Conservation (phyloP, 1,139 yeast species). For the Groenewaldozyma sp. region DNA sequence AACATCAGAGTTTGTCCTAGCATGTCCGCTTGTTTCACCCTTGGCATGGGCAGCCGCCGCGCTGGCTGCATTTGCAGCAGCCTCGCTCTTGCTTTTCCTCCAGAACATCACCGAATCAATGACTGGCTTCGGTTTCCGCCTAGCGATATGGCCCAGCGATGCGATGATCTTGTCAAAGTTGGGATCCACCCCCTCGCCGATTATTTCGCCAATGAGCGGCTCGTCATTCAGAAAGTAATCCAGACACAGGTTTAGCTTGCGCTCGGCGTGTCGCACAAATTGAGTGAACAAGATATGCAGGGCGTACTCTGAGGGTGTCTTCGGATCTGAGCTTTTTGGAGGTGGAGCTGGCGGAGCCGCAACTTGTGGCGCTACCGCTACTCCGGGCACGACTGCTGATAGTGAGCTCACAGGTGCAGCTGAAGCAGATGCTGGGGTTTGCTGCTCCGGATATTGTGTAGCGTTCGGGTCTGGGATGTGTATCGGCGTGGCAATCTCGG, state of each 20-base stretch:
- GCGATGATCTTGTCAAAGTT: conserved; percentile 77
- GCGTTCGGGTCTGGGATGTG: no score
- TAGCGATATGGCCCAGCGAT: conserved; percentile 83
- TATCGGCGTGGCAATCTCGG: no score
- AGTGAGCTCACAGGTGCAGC: background rate
- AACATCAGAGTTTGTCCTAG: conserved; percentile 7
- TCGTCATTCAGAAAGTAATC: conserved; percentile 62
- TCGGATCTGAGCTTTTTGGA: conserved; percentile 27
- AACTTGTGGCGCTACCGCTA: conserved; percentile 8
- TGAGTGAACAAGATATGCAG: conserved; percentile 89
- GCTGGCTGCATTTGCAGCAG: conserved; percentile 58
- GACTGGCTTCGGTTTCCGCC: conserved; percentile 87
- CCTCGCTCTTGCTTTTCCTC: conserved; percentile 87
- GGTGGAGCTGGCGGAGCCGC: conserved; percentile 6
- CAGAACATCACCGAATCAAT: conserved; percentile 98
- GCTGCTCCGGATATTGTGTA: background rate
- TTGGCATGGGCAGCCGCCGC: conserved; percentile 11
- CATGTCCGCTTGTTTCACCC: conserved; percentile 8
- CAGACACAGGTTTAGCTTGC: conserved; percentile 67
- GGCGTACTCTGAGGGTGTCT: conserved; percentile 88
- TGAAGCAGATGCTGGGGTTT: background rate
- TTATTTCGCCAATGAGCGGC: conserved; percentile 71
- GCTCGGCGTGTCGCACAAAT: conserved; percentile 87
- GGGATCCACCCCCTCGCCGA: conserved; percentile 82
- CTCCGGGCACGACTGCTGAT: conserved; percentile 1